Evolutionary conservation across 345 rosid species (phyloP).

Genomic region (Linum trigynum): DNA sequence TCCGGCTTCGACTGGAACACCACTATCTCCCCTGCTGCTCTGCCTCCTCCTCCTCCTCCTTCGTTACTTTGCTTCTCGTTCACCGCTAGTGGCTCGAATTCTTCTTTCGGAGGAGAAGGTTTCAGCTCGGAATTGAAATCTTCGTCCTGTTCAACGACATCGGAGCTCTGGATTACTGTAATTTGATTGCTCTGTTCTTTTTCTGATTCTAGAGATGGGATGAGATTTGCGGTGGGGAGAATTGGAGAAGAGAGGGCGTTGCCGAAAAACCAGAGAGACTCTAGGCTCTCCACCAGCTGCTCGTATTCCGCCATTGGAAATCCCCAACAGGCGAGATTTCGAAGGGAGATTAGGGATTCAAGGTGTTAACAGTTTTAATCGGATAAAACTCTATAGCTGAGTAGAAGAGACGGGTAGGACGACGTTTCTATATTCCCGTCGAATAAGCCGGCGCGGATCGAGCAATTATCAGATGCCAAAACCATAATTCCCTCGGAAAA

Average conservation of each 20-base stretch:
- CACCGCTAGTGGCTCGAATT: neutral
- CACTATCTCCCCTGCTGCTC: neutral
- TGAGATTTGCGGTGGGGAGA: neutral
- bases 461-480: no score
- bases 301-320: neutral
- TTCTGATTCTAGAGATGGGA: no score
- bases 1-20: neutral
- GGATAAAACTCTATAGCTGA: no score
- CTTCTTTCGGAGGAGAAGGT: neutral
- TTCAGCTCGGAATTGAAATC: neutral
- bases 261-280: neutral
- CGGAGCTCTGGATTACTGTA: neutral
- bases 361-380: no score
- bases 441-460: no score
- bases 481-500: no score
- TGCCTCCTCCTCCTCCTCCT: neutral
- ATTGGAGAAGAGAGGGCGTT: neutral
- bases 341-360: no score
- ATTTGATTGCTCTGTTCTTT: neutral
- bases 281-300: neutral
- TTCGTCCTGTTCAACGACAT: neutral
- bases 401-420: no score
- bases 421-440: no score
- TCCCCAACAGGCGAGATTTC: no score
- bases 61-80: neutral